Base-by-base conservation (phyloP, 331 rosid species). In the Erythrophleum ivorense region DNA sequence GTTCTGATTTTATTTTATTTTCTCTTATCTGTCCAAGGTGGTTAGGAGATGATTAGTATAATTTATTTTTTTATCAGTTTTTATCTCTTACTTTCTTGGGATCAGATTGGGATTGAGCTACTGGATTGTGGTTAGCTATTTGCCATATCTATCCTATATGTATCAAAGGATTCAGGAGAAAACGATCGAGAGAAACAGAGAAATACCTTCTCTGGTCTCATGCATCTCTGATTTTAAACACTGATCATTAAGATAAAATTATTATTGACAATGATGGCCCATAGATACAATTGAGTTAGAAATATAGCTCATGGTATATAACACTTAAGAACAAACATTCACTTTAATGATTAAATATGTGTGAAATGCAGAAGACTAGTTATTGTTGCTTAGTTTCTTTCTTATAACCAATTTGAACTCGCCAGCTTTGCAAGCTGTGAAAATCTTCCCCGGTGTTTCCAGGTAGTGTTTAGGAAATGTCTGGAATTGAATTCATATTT, bases 211-310 rank as follows among this genome's bases (percentile, higher is more conserved):
- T 24, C 29, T 24, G 29, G 29, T 24, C 29, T 24, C 29, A 24
- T 24, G 29, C 29, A 24, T 24, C 29, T 24, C 29, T 24, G 29
- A 24, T 24, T 24, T 24, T 1, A 24, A 24, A 24, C 29, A 24
- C 29, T 24, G 29, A 38, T 38, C 41, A 38, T 38, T 38, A 75
- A 10, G 21, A 12, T 11, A 41, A 41, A 7, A 24, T 54, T 67
- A 54, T 68, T 31, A 70, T 13, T 62, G 24, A 80, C 19, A 72
- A 80, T 49, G 71, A 46, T 80, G 48, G 38, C 63, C 58, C 45
- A 10, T 38, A 38, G 68, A 71, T 73, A 34, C 18, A 41, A 49
- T 57, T 12, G 54, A 71, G 62, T 38, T 38, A 38, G 41, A 38
- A 38, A 38, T 38, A 6, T 59, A 52, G 29, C 18, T 36, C 48